phyloP scores from a whole-genome alignment of 495 filamentous ascomycete genomes.

The Pseudevernia furfuracea region DNA sequence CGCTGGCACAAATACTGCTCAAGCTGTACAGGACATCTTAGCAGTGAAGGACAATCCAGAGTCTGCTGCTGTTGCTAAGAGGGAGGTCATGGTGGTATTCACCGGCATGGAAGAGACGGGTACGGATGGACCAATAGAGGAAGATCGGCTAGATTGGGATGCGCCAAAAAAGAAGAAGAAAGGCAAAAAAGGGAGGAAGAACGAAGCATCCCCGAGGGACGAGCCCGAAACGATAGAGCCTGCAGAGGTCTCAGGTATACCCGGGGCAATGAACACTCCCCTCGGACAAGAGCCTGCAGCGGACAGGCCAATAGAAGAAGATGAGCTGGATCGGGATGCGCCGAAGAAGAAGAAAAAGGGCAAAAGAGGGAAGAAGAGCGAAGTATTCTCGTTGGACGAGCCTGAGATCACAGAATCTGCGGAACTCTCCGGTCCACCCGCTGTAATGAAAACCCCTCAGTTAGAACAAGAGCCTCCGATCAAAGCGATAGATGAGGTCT shows the following conservation, averaged over 20 bases:
- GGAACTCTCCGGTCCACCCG: background rate
- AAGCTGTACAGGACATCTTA: background rate
- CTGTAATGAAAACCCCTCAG: background rate
- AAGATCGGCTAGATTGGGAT: conserved; percentile 1
- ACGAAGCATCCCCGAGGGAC: conserved; percentile 30
- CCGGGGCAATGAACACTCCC: background rate
- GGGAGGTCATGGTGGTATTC: conserved; percentile 2
- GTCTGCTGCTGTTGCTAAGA: conserved; percentile 8
- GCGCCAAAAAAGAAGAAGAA: conserved; percentile 26
- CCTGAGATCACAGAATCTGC: conserved; percentile 10
- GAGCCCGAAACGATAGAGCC: conserved; percentile 18
- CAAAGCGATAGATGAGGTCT: background rate
- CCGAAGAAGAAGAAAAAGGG: conserved; percentile 29
- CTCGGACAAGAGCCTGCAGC: background rate
- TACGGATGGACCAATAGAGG: background rate
- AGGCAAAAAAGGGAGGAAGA: conserved; percentile 39
- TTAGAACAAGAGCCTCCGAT: background rate
- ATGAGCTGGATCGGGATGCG: conserved; percentile 7
- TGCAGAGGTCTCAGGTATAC: background rate
- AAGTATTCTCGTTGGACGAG: conserved; percentile 29
- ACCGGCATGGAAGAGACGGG: background rate
- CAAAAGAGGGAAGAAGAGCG: conserved; percentile 39
- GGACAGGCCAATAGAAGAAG: background rate
- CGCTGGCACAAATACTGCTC: background rate
- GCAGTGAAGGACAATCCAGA: conserved; percentile 3